Evolutionary conservation across 2,329 filamentous ascomycete species (phyloP).

Genomic region (Mycosphaerella sp.): DNA sequence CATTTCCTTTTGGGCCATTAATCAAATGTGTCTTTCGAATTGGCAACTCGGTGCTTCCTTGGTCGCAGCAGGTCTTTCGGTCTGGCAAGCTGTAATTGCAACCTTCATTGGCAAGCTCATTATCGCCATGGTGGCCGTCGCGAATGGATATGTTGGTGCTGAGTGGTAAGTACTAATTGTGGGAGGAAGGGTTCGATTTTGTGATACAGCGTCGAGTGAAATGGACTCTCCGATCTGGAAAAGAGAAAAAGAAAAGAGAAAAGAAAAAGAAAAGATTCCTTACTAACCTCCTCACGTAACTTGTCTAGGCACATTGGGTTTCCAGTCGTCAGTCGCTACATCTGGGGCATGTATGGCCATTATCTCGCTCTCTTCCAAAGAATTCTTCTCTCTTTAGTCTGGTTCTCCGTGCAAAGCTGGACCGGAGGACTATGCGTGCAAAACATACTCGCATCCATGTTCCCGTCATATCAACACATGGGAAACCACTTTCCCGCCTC

Average conservation of each 20-base stretch:
- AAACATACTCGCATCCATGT: conserved; percentile 50
- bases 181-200: no score
- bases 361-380: conserved; percentile 51
- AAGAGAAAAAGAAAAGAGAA: no score
- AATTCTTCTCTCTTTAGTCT: conserved; percentile 42
- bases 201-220: no score
- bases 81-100: conserved; percentile 39
- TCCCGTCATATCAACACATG: conserved; percentile 50
- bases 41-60: conserved; percentile 37
- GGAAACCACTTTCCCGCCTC: conserved; percentile 46
- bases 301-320: conserved; percentile 43
- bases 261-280: no score
- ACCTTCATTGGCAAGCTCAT: conserved; percentile 43
- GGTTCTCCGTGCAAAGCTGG: conserved; percentile 57
- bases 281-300: no score
- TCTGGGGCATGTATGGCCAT: conserved; percentile 52
- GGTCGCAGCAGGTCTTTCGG: conserved; percentile 36
- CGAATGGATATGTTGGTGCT: conserved; percentile 41
- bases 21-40: conserved; percentile 34
- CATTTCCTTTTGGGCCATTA: conserved; percentile 39
- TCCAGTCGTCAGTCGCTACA: conserved; percentile 49
- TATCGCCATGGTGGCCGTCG: conserved; percentile 54
- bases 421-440: conserved; percentile 52
- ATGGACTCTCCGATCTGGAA: no score
- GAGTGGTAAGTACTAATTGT: conserved; percentile 30